Conservation (phyloP, 768 basidiomycete species). For the Sarcomyxa edulis region DNA sequence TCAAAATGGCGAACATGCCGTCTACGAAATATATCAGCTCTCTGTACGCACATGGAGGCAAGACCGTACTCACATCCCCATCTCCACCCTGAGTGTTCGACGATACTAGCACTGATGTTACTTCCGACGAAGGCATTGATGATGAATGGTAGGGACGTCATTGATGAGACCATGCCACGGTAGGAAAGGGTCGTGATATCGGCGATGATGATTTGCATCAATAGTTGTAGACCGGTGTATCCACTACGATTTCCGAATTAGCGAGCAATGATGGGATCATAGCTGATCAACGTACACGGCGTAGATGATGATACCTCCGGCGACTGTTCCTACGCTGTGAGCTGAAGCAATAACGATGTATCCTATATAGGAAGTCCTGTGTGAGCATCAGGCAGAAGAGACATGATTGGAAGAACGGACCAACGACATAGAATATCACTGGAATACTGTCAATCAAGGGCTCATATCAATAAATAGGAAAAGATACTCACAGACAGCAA, state of each 20-base stretch:
- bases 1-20: constrained; percentile 53
- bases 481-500: constrained; percentile 44
- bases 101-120: constrained; percentile 45
- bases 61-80: constrained; percentile 55
- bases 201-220: constrained; percentile 60
- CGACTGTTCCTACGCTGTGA: constrained; percentile 36
- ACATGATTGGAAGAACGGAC: constrained; percentile 21
- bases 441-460: no score
- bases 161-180: constrained; percentile 35
- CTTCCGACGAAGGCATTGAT: constrained; percentile 63
- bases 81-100: constrained; percentile 47
- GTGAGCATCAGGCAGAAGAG: not conserved
- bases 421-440: constrained; percentile 59
- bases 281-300: constrained; percentile 47
- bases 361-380: constrained; percentile 26
- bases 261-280: constrained; percentile 5
- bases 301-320: constrained; percentile 53
- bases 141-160: constrained; percentile 48
- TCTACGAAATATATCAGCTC: constrained; percentile 23
- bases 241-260: constrained; percentile 15
- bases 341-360: constrained; percentile 52
- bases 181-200: constrained; percentile 55
- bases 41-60: not conserved
- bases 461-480: no score
- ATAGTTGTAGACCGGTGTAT: constrained; percentile 57